Evolutionary conservation across 768 basidiomycete species (phyloP), one percentile per base, ranked within the genome.

Genomic region (Sporobolomyces phaffii): DNA sequence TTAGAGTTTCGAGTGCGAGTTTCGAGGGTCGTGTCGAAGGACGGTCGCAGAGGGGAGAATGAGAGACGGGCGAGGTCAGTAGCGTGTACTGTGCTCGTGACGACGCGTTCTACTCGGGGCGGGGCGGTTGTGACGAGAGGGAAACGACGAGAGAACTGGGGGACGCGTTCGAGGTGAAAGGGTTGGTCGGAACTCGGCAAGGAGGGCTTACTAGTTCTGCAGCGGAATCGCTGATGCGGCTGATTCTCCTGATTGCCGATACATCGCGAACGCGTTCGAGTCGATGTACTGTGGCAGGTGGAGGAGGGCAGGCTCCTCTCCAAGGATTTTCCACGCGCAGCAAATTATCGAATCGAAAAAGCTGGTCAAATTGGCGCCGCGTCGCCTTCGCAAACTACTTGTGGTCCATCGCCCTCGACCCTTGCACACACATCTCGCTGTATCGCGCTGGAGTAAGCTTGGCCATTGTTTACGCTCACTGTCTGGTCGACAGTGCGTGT

Each of bases 171-270:
- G 34, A 26, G 28, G 13, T n/a, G 26, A 31, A 44, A 28, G 40
- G 17, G 54, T n/a, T n/a, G n/a, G n/a, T n/a, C n/a, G n/a, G 26
- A 45, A 9, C 38, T 38, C 38, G 38, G 17, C 31, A 3, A 29
- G 34, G 52, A 53, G 10, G 40, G 26, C 56, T 44, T 9, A 58
- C 56, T 58, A 54, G 33, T 45, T 44, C 43, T 47, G 43, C 33
- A 63, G 44, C 52, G 62, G 62, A 36, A 63, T 56, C n/a, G 38
- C 51, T 18, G 62, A 63, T 24, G 54, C 62, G 13, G 38, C 51
- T 18, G 62, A 63, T 24, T 63, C 62, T 4, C 43, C 62, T 22
- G 62, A 63, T 18, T 63, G 62, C 20, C 62, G 53, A 45, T 63
- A 63, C 62, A 63, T 63, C 52, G 44, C 44, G 44, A n/a, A n/a